Base-by-base conservation (phyloP, 2,329 filamentous ascomycete species). In the Aspergillus terreus region DNA sequence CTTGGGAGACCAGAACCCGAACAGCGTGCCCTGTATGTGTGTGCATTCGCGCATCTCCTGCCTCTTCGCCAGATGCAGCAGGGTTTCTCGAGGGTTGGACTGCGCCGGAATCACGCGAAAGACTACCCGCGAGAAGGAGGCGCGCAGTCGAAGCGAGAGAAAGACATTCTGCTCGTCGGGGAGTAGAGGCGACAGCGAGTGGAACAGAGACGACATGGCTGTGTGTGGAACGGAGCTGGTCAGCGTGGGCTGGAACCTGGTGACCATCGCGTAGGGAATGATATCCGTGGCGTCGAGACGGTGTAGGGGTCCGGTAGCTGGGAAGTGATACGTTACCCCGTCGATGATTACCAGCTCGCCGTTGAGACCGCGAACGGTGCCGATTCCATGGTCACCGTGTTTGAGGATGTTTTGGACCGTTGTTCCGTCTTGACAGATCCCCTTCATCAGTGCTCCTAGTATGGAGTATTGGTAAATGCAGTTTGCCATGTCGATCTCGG, bases 331-430 rank as follows among this genome's bases (percentile, higher is more conserved):
- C 15, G 71, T 64, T 25, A 58, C 65, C 48, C 63, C 67, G 51
- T 77, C 71, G 6, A 76, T 59, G 32, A 75, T 63, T 12, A 76
- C 49, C 9, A 76, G 61, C 52, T 76, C 75, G 46, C 75, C 75
- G 53, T 76, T 63, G 63, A 77, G 73, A 30, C 63, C 61, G 1
- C 66, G 60, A 54, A 76, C 72, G 3, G 74, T 76, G 30, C 74
- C 74, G 2, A 77, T 62, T 14, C 74, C 74, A 60, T 75, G 71
- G 53, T 72, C 73, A 42, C 74, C 74, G 53, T 72, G 70, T 6
- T 49, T 35, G 12, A 67, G 58, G 49, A 76, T 61, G 41, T 73
- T 60, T 9, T 64, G 58, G 5, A 67, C 66, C 3, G 67, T 51
- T 40, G 73, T 71, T 15, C 74, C 73, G 6, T 62, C 63, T 35